Conservation (phyloP, 805 yeast genomes). For the Pichia exigua region DNA sequence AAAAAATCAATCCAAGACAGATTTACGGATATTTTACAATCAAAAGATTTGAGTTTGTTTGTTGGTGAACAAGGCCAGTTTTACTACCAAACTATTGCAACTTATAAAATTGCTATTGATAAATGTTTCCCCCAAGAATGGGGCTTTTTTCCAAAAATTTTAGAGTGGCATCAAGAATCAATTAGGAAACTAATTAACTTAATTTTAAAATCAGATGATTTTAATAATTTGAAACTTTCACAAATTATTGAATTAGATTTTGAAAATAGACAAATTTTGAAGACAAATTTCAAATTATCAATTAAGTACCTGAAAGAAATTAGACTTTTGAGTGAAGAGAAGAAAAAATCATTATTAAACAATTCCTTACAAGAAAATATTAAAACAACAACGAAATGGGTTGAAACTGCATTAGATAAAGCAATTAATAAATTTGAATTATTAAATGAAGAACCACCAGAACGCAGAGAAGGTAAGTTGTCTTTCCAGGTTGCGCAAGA, state of each 20-base stretch:
- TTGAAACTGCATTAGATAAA: conserved; percentile 36
- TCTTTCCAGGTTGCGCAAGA: conserved; percentile 25
- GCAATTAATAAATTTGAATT: conserved; percentile 45
- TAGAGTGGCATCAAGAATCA: conserved; percentile 58
- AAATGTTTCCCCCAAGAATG: conserved; percentile 65
- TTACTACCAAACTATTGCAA: conserved; percentile 71
- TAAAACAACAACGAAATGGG: conserved; percentile 79
- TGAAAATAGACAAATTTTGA: conserved; percentile 49
- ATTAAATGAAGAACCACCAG: conserved; percentile 63
- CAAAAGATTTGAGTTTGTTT: conserved; percentile 39
- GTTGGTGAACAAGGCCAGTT: conserved; percentile 64
- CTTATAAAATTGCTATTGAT: conserved; percentile 52
- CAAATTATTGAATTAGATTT: conserved; percentile 72
- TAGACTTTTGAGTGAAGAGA: conserved; percentile 45
- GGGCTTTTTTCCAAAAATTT: conserved; percentile 58
- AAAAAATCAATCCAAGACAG: conserved; percentile 56
- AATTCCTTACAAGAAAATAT: conserved; percentile 69
- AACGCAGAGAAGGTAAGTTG: conserved; percentile 18
- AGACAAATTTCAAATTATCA: conserved; percentile 40
- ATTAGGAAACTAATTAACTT: conserved; percentile 56
- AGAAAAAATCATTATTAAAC: conserved; percentile 62
- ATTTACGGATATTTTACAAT: conserved; percentile 52
- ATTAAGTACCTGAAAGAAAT: conserved; percentile 42
- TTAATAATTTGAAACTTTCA: conserved; percentile 70
- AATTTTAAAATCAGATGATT: conserved; percentile 39